phyloP scores from a whole-genome alignment of 164 flowering plant genomes.

The Litsea cubeba region DNA sequence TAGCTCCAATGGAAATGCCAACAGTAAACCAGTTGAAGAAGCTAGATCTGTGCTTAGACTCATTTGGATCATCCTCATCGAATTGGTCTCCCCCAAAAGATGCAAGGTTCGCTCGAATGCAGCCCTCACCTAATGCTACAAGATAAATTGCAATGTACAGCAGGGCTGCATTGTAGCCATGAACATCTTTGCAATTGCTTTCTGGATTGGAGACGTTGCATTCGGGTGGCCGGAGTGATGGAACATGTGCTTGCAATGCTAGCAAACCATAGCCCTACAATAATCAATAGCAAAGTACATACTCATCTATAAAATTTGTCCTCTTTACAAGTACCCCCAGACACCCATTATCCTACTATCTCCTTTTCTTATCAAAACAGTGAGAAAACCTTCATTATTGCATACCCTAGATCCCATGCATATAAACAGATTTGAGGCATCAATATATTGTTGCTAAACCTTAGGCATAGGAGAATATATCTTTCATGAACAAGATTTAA shows the following conservation, averaged over 20 bases:
- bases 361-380: no score
- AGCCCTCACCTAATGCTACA: conserved; percentile 18
- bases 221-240: conserved; percentile 39
- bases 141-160: conserved; percentile 17
- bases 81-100: conserved; percentile 25
- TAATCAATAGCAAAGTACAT: background rate
- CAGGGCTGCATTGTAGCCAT: conserved; percentile 35
- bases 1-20: conserved; percentile 45
- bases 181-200: conserved; percentile 30
- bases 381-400: no score
- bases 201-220: conserved; percentile 18
- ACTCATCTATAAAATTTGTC: background rate
- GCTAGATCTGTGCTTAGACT: conserved; percentile 50
- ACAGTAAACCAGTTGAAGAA: conserved; percentile 70
- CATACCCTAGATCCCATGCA: no score
- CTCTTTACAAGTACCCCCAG: background rate
- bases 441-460: no score
- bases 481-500: no score
- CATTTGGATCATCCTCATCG: conserved; percentile 20
- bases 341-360: no score
- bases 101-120: conserved; percentile 19
- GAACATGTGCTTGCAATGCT: conserved; percentile 27
- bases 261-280: conserved; percentile 51
- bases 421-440: no score
- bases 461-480: no score